phyloP scores from a whole-genome alignment of 768 basidiomycete species.

The Boletus sp. region DNA sequence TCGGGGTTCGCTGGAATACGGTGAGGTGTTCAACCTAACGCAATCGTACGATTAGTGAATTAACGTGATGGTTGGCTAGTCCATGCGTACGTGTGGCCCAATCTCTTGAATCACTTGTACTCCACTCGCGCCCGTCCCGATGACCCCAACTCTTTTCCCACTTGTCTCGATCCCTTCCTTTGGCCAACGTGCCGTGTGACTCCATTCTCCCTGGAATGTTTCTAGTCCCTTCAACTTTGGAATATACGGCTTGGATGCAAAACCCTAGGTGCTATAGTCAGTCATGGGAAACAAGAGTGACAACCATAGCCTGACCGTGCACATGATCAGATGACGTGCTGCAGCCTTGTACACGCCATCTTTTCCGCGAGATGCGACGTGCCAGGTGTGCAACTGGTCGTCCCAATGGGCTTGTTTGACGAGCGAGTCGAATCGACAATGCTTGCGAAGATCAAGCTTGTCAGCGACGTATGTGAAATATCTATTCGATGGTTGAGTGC shows the following conservation, averaged over 20 bases:
- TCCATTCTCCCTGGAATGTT: conserved; percentile 8
- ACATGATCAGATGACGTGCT: conserved; percentile 12
- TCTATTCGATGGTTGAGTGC: background rate
- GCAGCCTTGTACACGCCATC: conserved; percentile 10
- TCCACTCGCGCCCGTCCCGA: conserved; percentile 17
- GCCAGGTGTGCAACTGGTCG: conserved; percentile 6
- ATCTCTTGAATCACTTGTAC: conserved; percentile 17
- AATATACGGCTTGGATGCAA: conserved; percentile 8
- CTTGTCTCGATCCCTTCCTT: conserved; percentile 11
- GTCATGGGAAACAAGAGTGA: background rate
- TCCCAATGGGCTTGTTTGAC: conserved; percentile 15
- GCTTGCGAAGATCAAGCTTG: conserved; percentile 13
- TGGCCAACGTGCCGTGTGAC: conserved; percentile 15
- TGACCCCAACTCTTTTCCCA: conserved; percentile 15
- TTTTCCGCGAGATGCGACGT: conserved; percentile 2
- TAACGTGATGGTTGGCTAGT: background rate
- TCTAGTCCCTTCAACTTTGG: conserved; percentile 11
- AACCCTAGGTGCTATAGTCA: conserved; percentile 2
- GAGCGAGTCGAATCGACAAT: conserved; percentile 12
- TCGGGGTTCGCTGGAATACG: conserved; percentile 19
- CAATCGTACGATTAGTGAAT: background rate
- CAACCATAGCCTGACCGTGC: conserved; percentile 3
- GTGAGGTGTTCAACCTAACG: conserved; percentile 7
- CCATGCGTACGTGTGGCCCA: conserved; percentile 5
- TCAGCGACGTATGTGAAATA: conserved; percentile 15